Conservation (phyloP, 106 monocot genomes). For the Xerophyta viscosa region DNA sequence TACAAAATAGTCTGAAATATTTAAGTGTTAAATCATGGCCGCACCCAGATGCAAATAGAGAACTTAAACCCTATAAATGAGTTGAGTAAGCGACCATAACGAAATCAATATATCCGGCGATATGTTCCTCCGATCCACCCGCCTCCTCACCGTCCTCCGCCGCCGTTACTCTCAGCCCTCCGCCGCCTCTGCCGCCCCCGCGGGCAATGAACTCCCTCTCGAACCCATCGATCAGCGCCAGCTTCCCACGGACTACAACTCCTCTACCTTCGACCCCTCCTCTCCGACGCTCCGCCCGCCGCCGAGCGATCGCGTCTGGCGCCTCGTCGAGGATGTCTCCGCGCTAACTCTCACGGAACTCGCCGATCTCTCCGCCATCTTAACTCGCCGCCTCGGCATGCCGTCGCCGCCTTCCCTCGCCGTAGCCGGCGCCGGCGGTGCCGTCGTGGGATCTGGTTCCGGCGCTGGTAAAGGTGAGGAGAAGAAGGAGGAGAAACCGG, state of each 20-base stretch:
- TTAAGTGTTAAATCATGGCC: too few relatives aligned
- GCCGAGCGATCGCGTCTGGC: constrained; percentile 74
- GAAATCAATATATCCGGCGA: too few relatives aligned
- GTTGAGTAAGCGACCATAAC: too few relatives aligned
- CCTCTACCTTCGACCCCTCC: constrained; percentile 70
- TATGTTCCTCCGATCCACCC: background rate
- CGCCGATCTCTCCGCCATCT: constrained; percentile 59
- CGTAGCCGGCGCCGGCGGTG: constrained; percentile 19
- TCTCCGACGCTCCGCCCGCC: constrained; percentile 45
- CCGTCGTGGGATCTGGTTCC: background rate
- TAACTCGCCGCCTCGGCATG: constrained; percentile 33
- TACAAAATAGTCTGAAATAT: too few relatives aligned
- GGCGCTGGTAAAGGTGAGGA: constrained; percentile 5
- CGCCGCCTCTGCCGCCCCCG: constrained; percentile 4
- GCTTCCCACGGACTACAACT: constrained; percentile 78
- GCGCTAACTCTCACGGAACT: constrained; percentile 64
- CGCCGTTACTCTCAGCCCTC: background rate
- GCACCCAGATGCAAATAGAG: too few relatives aligned
- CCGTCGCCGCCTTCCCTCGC: constrained; percentile 43
- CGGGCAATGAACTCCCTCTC: constrained; percentile 9
- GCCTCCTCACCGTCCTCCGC: constrained; percentile 3
- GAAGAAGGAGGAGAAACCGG: constrained; percentile 51
- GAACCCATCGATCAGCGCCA: constrained; percentile 67
- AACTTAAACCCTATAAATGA: too few relatives aligned
- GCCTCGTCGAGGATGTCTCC: constrained; percentile 89